These are phyloP conservation scores for Eutypella sp. DNA, from an alignment of 2,329 filamentous ascomycete genomes.

Conservation along the genomic window DNA sequence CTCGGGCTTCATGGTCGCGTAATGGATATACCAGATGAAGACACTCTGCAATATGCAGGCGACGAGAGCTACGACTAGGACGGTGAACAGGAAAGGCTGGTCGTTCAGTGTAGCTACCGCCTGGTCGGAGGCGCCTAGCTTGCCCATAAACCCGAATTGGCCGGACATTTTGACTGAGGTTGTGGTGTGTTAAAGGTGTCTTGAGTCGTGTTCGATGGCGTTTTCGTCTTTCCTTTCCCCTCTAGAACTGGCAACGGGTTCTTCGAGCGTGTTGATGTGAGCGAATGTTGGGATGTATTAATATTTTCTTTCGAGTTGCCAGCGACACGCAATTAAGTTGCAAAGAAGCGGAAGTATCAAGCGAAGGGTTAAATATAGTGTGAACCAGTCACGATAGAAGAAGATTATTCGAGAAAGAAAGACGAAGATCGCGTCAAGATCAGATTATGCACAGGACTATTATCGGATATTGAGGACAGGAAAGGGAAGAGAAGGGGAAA, in stretches of 20 bases:
- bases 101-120: conserved; percentile 57
- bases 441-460: conserved; percentile 10
- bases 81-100: conserved; percentile 54
- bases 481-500: neutral
- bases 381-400: conserved; percentile 21
- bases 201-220: too few species aligned
- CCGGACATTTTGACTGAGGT: conserved; percentile 39
- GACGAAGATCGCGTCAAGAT: conserved; percentile 1
- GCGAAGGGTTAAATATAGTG: conserved; percentile 9
- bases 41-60: conserved; percentile 40
- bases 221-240: too few species aligned
- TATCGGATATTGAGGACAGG: conserved; percentile 6
- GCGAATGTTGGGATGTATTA: neutral
- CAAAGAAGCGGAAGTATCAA: conserved; percentile 3
- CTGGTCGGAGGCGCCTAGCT: conserved; percentile 52
- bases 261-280: neutral
- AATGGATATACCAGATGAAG: conserved; percentile 55
- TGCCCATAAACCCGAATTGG: conserved; percentile 52
- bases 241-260: too few species aligned
- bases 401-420: neutral
- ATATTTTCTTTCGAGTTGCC: too few species aligned
- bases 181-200: too few species aligned
- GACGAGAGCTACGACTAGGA: conserved; percentile 50
- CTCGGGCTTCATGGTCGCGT: conserved; percentile 55
- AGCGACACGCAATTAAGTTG: too few species aligned